These are phyloP conservation scores for Rhynchospora breviuscula DNA, from an alignment of 176 grass and related monocot species.

Conservation along the genomic window DNA sequence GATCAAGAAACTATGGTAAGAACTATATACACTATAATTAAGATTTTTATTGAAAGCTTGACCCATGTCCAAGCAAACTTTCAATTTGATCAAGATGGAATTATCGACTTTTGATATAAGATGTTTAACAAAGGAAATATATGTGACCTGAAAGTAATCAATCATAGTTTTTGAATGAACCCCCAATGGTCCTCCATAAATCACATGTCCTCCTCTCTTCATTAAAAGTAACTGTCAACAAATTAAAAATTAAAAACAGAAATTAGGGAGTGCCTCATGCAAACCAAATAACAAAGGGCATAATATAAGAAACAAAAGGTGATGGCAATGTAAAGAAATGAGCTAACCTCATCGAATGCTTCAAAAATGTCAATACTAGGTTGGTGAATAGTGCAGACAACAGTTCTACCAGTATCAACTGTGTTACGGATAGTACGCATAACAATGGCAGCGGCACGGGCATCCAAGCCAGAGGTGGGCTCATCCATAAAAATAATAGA, in stretches of 20 bases:
- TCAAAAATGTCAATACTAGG: conserved; percentile 82
- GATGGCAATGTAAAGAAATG: background rate
- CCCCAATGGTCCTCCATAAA: conserved; percentile 64
- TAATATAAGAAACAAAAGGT: background rate
- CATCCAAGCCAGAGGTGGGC: conserved; percentile 71
- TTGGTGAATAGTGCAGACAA: conserved; percentile 77
- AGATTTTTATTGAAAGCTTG: background rate
- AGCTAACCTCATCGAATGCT: conserved; percentile 73
- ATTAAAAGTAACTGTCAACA: conserved; percentile 49
- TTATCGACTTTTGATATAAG: background rate
- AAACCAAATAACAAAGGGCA: background rate
- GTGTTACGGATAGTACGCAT: conserved; percentile 80
- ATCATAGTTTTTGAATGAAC: conserved; percentile 61
- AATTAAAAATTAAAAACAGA: conserved; percentile 11
- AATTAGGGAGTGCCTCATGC: background rate
- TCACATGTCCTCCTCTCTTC: conserved; percentile 59
- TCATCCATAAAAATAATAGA: conserved; percentile 84
- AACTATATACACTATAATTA: background rate
- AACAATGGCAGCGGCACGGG: conserved; percentile 66
- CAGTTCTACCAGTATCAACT: conserved; percentile 69
- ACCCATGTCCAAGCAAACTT: background rate
- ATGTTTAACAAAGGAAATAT: background rate
- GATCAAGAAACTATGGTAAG: background rate
- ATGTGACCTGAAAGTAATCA: conserved; percentile 58
- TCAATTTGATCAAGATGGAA: background rate